Conservation (phyloP, 1,284 basidiomycete species). For the Puccinia horiana region DNA sequence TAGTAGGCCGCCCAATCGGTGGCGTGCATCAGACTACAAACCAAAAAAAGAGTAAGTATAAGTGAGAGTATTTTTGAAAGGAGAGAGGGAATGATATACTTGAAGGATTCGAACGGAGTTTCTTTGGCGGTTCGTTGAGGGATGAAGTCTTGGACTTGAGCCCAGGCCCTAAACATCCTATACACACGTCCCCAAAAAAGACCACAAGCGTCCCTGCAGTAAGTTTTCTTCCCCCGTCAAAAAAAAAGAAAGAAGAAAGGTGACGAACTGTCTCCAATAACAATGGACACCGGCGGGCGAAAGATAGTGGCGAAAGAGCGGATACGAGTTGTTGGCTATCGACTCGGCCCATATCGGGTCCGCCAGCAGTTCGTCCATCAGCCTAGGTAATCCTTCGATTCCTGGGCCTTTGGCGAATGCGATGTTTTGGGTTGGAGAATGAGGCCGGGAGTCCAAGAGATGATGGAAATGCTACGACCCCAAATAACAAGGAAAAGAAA, state of each 20-base stretch:
- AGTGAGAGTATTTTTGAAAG: too few species aligned
- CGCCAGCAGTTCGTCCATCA: conserved; percentile 56
- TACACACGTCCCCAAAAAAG: conserved; percentile 51
- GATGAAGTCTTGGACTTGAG: conserved; percentile 51
- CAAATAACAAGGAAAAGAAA: conserved; percentile 43
- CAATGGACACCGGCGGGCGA: conserved; percentile 56
- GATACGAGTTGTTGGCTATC: conserved; percentile 57
- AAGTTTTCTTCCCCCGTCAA: too few species aligned
- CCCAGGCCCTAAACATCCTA: conserved; percentile 54
- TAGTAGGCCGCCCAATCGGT: not conserved
- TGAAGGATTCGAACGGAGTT: too few species aligned
- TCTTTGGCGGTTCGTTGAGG: too few species aligned
- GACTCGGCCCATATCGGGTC: conserved; percentile 54
- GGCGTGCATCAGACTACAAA: not conserved
- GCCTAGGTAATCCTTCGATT: conserved; percentile 55
- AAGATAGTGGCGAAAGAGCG: conserved; percentile 56
- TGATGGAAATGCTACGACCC: conserved; percentile 58
- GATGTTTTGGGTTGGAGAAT: conserved; percentile 58
- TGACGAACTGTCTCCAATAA: conserved; percentile 53
- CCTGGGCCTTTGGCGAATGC: conserved; percentile 55
- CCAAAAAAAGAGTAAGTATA: not conserved
- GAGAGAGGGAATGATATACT: too few species aligned
- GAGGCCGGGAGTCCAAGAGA: conserved; percentile 55
- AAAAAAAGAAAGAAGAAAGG: not conserved
- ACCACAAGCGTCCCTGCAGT: conserved; percentile 55